Percentiles rank a stretch among this genome's conserved stretches.
These are phyloP conservation scores for Neofusicoccum ribis DNA, from an alignment of 2,329 filamentous ascomycete species.

Conservation along the genomic window DNA sequence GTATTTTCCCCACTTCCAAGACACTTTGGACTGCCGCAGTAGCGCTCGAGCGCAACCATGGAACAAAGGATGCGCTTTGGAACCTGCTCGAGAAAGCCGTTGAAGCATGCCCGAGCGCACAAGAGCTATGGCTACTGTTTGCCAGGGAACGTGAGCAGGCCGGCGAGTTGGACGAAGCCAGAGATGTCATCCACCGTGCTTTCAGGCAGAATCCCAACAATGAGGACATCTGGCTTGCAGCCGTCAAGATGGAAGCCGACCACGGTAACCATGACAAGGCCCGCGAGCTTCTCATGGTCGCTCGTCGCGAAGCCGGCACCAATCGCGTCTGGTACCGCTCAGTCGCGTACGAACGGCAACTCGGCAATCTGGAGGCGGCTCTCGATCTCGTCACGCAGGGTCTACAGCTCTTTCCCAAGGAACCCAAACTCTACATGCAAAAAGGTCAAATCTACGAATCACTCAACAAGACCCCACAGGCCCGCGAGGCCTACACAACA, in stretches of 20 bases:
- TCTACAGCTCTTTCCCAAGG: slow-evolving; percentile 79
- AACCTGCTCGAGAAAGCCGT: slow-evolving; percentile 89
- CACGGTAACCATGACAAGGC: slow-evolving; percentile 81
- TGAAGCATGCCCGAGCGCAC: slow-evolving; percentile 86
- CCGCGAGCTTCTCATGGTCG: slow-evolving; percentile 75
- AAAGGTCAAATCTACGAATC: slow-evolving; percentile 97
- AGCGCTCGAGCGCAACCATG: slow-evolving; percentile 88
- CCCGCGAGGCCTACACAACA: slow-evolving; percentile 83
- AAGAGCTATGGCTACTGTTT: slow-evolving; percentile 93
- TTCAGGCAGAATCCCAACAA: slow-evolving; percentile 96
- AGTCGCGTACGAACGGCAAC: slow-evolving; percentile 86
- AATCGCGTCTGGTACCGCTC: slow-evolving; percentile 98
- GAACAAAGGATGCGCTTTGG: slow-evolving; percentile 78
- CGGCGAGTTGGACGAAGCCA: slow-evolving; percentile 82
- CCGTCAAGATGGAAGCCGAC: slow-evolving; percentile 94
- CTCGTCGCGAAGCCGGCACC: slow-evolving; percentile 84
- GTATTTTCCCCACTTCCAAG: slow-evolving; percentile 84
- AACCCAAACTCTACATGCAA: slow-evolving; percentile 94
- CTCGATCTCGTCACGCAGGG: slow-evolving; percentile 86
- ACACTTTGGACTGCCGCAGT: slow-evolving; percentile 89
- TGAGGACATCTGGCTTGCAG: slow-evolving; percentile 96
- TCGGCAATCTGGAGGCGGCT: slow-evolving; percentile 75
- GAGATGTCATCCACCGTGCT: slow-evolving; percentile 79
- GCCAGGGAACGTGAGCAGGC: slow-evolving; percentile 93
- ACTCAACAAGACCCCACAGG: slow-evolving; percentile 75